phyloP scores from a whole-genome alignment of 2,329 filamentous ascomycete species.

The Gliomastix tumulicola region DNA sequence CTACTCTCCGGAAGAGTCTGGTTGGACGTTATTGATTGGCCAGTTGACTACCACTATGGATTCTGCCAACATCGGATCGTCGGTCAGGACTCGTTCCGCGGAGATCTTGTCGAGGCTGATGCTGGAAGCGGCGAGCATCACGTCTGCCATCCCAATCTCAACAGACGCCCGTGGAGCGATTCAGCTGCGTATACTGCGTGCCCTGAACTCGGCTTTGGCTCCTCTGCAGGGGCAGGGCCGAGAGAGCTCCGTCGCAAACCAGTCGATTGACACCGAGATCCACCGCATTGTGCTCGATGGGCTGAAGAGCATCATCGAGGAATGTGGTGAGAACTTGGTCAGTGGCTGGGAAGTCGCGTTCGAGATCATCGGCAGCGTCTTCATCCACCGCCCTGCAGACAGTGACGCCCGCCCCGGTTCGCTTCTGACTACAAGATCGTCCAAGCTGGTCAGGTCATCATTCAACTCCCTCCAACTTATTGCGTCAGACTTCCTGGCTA shows the following conservation, averaged over 20 bases:
- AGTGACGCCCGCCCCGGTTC: constrained; percentile 18
- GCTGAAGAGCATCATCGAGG: constrained; percentile 75
- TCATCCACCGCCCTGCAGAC: constrained; percentile 40
- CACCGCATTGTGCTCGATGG: constrained; percentile 75
- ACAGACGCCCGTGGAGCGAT: constrained; percentile 50
- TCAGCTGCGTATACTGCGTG: constrained; percentile 65
- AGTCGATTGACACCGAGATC: constrained; percentile 66
- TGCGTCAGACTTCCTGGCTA: constrained; percentile 85
- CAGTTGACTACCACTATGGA: constrained; percentile 46
- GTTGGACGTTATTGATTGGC: constrained; percentile 63
- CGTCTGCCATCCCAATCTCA: constrained; percentile 42
- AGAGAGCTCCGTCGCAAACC: constrained; percentile 47
- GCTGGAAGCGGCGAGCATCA: constrained; percentile 50
- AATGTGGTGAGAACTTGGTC: constrained; percentile 76
- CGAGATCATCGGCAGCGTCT: constrained; percentile 77
- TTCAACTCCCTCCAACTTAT: constrained; percentile 89
- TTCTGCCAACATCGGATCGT: constrained; percentile 36
- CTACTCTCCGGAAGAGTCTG: constrained; percentile 59
- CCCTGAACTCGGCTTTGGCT: constrained; percentile 53
- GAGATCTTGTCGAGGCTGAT: constrained; percentile 55
- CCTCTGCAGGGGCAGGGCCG: constrained; percentile 44
- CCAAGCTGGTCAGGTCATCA: constrained; percentile 73
- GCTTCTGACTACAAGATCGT: constrained; percentile 50
- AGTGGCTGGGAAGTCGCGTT: constrained; percentile 84
- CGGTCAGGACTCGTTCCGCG: constrained; percentile 53